Percentiles rank a stretch among this genome's conserved stretches.
Conservation (phyloP, 768 basidiomycete genomes). For the Lactifluus volemus region DNA sequence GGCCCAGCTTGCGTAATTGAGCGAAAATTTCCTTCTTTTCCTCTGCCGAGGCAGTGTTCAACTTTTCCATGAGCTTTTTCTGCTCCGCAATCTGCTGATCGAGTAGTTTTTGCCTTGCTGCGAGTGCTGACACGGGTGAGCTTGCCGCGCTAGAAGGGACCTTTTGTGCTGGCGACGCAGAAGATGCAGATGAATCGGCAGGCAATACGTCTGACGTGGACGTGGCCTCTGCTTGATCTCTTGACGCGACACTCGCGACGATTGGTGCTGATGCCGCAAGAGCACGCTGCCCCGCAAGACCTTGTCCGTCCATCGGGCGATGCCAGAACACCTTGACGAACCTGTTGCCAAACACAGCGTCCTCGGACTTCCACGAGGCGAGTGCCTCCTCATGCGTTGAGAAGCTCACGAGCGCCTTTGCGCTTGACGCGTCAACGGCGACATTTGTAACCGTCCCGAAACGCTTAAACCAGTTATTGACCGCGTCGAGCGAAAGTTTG, state of each 20-base stretch:
- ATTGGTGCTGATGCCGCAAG: slow-evolving; percentile 75
- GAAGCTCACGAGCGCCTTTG: slow-evolving; percentile 86
- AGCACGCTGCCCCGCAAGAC: slow-evolving; percentile 65
- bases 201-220: slow-evolving; percentile 19
- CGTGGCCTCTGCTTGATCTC: slow-evolving; percentile 24
- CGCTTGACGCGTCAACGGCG: slow-evolving; percentile 64
- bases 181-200: slow-evolving; percentile 20
- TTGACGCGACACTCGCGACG: slow-evolving; percentile 51
- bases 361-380: slow-evolving; percentile 86
- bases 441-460: slow-evolving; percentile 92
- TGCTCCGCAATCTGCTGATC: slow-evolving; percentile 85
- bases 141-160: slow-evolving; percentile 23
- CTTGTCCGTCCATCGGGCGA: slow-evolving; percentile 86
- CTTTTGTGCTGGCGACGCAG: slow-evolving; percentile 31
- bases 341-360: slow-evolving; percentile 89
- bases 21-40: slow-evolving; percentile 78
- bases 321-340: slow-evolving; percentile 98
- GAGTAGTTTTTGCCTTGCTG: slow-evolving; percentile 64
- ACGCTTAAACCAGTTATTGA: slow-evolving; percentile 84
- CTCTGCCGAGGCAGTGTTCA: slow-evolving; percentile 52
- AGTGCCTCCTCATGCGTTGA: slow-evolving; percentile 74
- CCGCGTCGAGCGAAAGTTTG: slow-evolving; percentile 63
- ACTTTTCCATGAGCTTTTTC: slow-evolving; percentile 69
- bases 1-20: slow-evolving; percentile 62
- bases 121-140: slow-evolving; percentile 42